Base-by-base conservation (phyloP, 2,329 filamentous ascomycete genomes). In the Cladosporium sp. region DNA sequence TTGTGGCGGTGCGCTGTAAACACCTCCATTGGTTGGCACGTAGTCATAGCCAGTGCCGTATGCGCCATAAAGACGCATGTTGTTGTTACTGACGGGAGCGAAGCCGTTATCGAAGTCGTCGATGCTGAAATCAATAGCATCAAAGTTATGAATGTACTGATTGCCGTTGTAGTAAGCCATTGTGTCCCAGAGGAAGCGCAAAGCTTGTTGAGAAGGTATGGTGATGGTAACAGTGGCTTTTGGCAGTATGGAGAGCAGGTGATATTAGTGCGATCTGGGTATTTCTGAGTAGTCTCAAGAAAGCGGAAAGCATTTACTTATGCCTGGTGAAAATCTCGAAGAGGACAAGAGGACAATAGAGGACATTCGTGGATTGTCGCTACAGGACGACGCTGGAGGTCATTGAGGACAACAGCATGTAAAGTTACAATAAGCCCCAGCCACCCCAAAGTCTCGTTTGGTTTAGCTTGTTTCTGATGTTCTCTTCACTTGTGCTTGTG, bases 201-300 rank as follows among this genome's bases (percentile, higher is more conserved):
- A 37, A 50, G 36, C 36, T 51, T 19, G 1, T 53, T 42, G 37
- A 40, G 50, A 42, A 4, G 24, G 24, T 3, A n/a, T n/a, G n/a
- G n/a, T n/a, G 28, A n/a, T 40, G 50, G 22, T 42, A 36, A 12
- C 28, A 53, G 50, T 53, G 42, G 50, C 36, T 42, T 53, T 36
- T 51, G 35, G 28, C 32, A n/a, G 36, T 25, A 20, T 22, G 36
- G 10, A 42, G 36, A 53, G 22, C 37, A 32, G 15, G n/a, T 17
- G 35, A 34, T 51, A 45, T 48, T 32, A n/a, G 37, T 34, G 50
- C 13, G 37, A 28, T 25, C 28, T 22, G 32, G 12, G 35, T 25
- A 25, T 25, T 22, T 44, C 20, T 13, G 22, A 28, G 24, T 3
- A 22, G 15, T 22, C n/a, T 25, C 24, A 4, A n/a, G 42, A 22